Conservation (phyloP, 805 yeast genomes). For the Saccharomycopsis microspora region DNA sequence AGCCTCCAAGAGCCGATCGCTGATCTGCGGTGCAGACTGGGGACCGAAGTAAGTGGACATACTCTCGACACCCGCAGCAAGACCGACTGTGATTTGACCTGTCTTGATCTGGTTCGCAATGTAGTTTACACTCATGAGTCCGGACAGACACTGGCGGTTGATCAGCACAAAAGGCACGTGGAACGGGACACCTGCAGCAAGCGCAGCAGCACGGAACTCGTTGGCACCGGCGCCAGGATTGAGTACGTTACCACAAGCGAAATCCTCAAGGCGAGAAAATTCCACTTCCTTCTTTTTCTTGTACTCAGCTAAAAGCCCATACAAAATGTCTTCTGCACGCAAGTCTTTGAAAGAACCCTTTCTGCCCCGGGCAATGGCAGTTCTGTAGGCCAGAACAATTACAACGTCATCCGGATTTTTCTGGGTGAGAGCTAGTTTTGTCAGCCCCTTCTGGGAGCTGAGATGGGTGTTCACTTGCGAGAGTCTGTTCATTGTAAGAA, state of each 20-base stretch:
- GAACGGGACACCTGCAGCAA: constrained; percentile 86
- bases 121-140: constrained; percentile 81
- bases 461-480: constrained; percentile 22
- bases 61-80: constrained; percentile 89
- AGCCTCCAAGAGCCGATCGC: constrained; percentile 33
- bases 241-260: constrained; percentile 84
- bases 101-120: constrained; percentile 77
- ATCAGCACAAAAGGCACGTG: constrained; percentile 69
- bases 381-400: constrained; percentile 80
- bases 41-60: constrained; percentile 91
- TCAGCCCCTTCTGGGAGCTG: background rate
- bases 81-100: constrained; percentile 86
- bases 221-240: constrained; percentile 91
- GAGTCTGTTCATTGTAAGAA: constrained; percentile 17
- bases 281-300: constrained; percentile 41
- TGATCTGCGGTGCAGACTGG: constrained; percentile 51
- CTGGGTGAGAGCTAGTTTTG: constrained; percentile 47
- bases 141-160: constrained; percentile 93
- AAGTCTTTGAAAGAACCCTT: constrained; percentile 79
- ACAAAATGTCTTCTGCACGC: constrained; percentile 67
- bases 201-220: constrained; percentile 85
- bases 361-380: constrained; percentile 82
- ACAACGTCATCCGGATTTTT: constrained; percentile 85
- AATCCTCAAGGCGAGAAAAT: constrained; percentile 62
- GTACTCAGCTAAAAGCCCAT: constrained; percentile 51